Conservation (phyloP, 106 monocot genomes). For the Vanilla planifolia region DNA sequence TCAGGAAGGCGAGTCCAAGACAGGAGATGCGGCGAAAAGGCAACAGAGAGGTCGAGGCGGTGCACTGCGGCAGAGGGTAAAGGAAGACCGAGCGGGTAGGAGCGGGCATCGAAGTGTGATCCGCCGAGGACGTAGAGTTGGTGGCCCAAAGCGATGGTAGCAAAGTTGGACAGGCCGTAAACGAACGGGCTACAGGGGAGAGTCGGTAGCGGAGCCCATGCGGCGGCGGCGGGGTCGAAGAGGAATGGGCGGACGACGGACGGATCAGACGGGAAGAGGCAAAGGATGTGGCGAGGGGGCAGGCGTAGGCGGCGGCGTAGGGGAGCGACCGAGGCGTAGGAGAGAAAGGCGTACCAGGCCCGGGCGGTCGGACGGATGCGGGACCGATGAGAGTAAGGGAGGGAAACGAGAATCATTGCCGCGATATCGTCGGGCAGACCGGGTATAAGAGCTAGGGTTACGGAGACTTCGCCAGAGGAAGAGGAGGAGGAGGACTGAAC, state of each 20-base stretch:
- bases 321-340: constrained; percentile 20
- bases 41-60: constrained; percentile 31
- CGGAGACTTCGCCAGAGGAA: neutral
- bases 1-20: constrained; percentile 41
- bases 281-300: constrained; percentile 42
- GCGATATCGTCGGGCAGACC: constrained; percentile 75
- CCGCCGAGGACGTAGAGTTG: constrained; percentile 63
- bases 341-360: constrained; percentile 36
- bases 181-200: constrained; percentile 38
- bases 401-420: constrained; percentile 48
- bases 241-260: constrained; percentile 48
- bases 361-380: constrained; percentile 50
- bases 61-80: constrained; percentile 34
- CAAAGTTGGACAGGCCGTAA: constrained; percentile 58
- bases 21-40: neutral
- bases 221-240: constrained; percentile 54
- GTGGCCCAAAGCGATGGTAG: constrained; percentile 25
- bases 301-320: constrained; percentile 32
- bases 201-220: constrained; percentile 41
- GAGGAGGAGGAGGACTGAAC: neutral
- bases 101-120: constrained; percentile 64
- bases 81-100: constrained; percentile 60
- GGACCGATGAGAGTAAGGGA: constrained; percentile 50
- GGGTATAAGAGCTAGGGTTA: constrained; percentile 43
- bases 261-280: constrained; percentile 65